phyloP scores from a whole-genome alignment of 2,329 filamentous ascomycete genomes.

The Talaromyces marneffei region DNA sequence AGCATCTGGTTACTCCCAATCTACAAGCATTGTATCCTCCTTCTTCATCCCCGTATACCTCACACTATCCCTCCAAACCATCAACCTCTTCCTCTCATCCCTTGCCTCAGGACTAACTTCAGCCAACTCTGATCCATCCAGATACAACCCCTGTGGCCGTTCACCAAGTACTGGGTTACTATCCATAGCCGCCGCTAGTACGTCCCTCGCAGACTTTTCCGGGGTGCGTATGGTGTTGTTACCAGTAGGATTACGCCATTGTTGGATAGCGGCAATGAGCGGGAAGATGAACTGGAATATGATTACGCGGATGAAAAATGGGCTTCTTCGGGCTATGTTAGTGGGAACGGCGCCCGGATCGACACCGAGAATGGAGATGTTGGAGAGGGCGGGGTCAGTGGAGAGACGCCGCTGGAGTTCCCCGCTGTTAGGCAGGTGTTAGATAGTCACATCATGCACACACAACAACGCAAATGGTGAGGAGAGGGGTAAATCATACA shows the following conservation, averaged over 20 bases:
- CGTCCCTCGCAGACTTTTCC: background rate
- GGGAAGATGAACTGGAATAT: slow-evolving; percentile 1
- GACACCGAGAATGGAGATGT: slow-evolving; percentile 33
- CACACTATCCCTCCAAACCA: slow-evolving; percentile 15
- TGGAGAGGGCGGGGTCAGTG: slow-evolving; percentile 21
- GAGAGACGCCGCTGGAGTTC: slow-evolving; percentile 35
- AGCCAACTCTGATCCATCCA: slow-evolving; percentile 1
- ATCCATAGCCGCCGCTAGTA: slow-evolving; percentile 10
- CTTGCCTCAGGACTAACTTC: slow-evolving; percentile 14
- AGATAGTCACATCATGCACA: no score
- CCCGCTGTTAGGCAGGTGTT: background rate
- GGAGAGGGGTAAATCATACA: slow-evolving; percentile 16
- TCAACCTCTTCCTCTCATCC: slow-evolving; percentile 12
- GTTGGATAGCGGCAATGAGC: background rate
- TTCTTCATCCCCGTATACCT: slow-evolving; percentile 12
- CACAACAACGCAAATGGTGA: no score
- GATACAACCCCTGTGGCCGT: slow-evolving; percentile 11
- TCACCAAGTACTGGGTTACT: slow-evolving; percentile 5
- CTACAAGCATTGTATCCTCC: slow-evolving; percentile 10
- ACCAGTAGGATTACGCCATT: background rate
- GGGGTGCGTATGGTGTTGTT: background rate
- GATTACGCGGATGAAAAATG: slow-evolving; percentile 20
- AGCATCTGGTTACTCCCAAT: background rate
- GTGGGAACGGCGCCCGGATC: slow-evolving; percentile 38
- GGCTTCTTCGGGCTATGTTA: slow-evolving; percentile 23